A percentile compares a stretch with the other conserved stretches of the same genome.
These are phyloP conservation scores for Macaranga tanarius DNA, from an alignment of 441 rosid genomes.

Conservation along the genomic window DNA sequence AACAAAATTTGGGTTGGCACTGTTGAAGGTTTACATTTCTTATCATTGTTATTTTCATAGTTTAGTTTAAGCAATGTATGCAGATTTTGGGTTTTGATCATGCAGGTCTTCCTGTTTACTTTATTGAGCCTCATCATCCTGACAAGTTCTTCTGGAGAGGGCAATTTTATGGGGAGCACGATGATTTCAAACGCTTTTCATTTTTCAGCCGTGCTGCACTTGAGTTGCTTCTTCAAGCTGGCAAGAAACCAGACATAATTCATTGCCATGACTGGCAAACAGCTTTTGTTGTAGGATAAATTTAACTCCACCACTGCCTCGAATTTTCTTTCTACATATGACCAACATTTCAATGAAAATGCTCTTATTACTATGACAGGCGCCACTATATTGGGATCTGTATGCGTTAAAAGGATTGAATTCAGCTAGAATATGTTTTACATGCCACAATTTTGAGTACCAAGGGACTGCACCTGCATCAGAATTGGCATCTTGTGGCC, in stretches of 20 bases:
- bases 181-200: slow-evolving; percentile 94
- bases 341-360: slow-evolving; percentile 18
- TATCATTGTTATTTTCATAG: slow-evolving; percentile 13
- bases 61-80: slow-evolving; percentile 23
- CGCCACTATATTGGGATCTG: slow-evolving; percentile 95
- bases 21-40: slow-evolving; percentile 61
- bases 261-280: slow-evolving; percentile 99
- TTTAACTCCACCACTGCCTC: background rate
- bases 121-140: slow-evolving; percentile 96
- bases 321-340: slow-evolving; percentile 14
- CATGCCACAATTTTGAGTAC: slow-evolving; percentile 98
- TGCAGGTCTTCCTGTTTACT: slow-evolving; percentile 94
- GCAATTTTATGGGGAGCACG: slow-evolving; percentile 83
- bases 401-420: slow-evolving; percentile 89
- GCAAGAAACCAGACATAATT: slow-evolving; percentile 92
- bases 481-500: slow-evolving; percentile 91
- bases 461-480: slow-evolving; percentile 91
- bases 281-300: slow-evolving; percentile 81
- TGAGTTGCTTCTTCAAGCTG: slow-evolving; percentile 88
- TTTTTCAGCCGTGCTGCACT: slow-evolving; percentile 96
- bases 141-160: slow-evolving; percentile 96
- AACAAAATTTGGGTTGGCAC: slow-evolving; percentile 93
- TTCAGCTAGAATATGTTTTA: slow-evolving; percentile 95
- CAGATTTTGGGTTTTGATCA: slow-evolving; percentile 34
- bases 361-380: slow-evolving; percentile 41